Evolutionary conservation across 805 yeast species (phyloP).

Genomic region (Kazachstania bromeliacearum): DNA sequence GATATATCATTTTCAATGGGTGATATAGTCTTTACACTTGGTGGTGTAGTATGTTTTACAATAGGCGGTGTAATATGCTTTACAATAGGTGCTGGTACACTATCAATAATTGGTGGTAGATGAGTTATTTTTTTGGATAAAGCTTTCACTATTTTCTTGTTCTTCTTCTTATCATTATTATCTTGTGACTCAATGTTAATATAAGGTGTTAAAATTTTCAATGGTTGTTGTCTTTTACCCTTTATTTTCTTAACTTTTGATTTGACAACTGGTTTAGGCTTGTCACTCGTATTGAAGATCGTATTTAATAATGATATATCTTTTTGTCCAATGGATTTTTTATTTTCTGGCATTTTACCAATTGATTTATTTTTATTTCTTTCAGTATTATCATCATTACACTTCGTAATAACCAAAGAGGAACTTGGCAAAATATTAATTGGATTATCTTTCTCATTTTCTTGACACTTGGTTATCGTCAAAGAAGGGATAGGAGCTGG

Average conservation of each 20-base stretch:
- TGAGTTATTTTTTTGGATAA: slow-evolving; percentile 1
- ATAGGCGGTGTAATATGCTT: background rate
- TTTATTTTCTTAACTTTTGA: slow-evolving; percentile 1
- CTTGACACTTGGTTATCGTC: slow-evolving; percentile 4
- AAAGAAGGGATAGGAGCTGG: background rate
- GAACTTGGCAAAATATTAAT: too few species aligned
- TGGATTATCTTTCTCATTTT: too few species aligned
- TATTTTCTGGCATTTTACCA: slow-evolving; percentile 1
- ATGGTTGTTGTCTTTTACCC: slow-evolving; percentile 9
- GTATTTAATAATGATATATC: slow-evolving; percentile 21
- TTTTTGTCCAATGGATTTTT: slow-evolving; percentile 8
- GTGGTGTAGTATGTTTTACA: background rate
- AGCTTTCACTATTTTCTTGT: background rate
- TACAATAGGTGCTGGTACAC: background rate
- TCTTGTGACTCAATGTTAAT: slow-evolving; percentile 12
- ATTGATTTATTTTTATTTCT: background rate
- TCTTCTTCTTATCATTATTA: background rate
- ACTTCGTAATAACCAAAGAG: slow-evolving; percentile 14
- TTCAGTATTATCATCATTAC: slow-evolving; percentile 1
- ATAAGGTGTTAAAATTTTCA: slow-evolving; percentile 12
- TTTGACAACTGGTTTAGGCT: slow-evolving; percentile 1
- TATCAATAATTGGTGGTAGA: slow-evolving; percentile 6
- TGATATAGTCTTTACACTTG: background rate
- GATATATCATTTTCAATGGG: background rate
- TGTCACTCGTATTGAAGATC: slow-evolving; percentile 10